Evolutionary conservation across 2,329 filamentous ascomycete genomes (phyloP), one percentile per base, ranked within the genome.

Genomic region (Fusarium neocosmosporiellum): DNA sequence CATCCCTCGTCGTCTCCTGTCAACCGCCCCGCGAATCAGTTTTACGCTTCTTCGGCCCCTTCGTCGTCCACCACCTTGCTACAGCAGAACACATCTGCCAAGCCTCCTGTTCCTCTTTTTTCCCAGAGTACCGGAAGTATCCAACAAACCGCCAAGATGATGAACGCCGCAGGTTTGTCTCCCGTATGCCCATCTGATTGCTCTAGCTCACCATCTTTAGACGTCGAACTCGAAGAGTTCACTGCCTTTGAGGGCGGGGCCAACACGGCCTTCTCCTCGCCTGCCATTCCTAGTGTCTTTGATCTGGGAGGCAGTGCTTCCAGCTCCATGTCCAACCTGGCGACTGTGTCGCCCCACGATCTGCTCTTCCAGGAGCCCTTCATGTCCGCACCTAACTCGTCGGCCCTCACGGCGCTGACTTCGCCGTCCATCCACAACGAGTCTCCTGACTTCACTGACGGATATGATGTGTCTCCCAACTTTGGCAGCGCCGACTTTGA

Each of bases 261-360:
- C 66, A 82, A 85, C 70, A 84, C 86, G 71, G 84, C 84, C 70
- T 89, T 86, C 79, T 87, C 87, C 62, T 90, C 88, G 65, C 88
- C 88, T 33, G 86, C 84, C 64, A 80, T 88, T 55, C 80, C 84
- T 54, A 83, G 82, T 36, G 83, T 84, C 58, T 89, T 89, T 81
- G 89, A 90, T 76, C 80, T 87, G 74, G 82, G 77, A 66, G 80
- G 81, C 67, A 85, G 83, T 75, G 83, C 83, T 41, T 84, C 86
- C 50, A 87, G 86, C 81, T 85, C 87, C 60, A 82, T 83, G 33
- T 86, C 84, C 79, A 88, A 90, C 80, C 79, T 90, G 79, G 89
- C 88, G 77, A 98, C 95, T 46, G 89, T 98, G 70, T 98, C 95
- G 70, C 95, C 95, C 22, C 92, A 93, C 82, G 94, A 98, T 78